Evolutionary conservation across 2,329 filamentous ascomycete genomes (phyloP).

Genomic region (Penicillium hesseltinei): DNA sequence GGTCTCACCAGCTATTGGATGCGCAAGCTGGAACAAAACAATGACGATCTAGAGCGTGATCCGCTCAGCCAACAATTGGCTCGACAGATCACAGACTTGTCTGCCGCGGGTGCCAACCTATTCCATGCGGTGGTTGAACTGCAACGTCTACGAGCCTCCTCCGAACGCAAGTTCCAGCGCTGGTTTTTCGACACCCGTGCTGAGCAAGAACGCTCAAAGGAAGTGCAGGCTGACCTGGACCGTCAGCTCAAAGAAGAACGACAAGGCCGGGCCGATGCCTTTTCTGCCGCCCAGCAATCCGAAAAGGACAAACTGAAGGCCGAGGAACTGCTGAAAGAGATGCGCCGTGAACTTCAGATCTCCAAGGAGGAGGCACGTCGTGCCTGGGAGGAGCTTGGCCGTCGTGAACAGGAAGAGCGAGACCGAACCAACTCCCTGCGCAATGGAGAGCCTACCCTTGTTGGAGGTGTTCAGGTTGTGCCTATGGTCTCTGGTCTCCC

Average conservation of each 20-base stretch:
- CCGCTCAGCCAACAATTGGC: conserved; percentile 84
- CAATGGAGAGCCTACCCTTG: conserved; percentile 80
- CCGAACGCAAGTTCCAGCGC: conserved; percentile 94
- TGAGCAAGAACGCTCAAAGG: conserved; percentile 81
- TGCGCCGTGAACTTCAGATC: conserved; percentile 89
- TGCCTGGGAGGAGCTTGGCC: conserved; percentile 94
- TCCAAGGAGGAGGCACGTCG: conserved; percentile 93
- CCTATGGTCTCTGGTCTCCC: conserved; percentile 77
- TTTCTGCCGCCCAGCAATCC: conserved; percentile 63
- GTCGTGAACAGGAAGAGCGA: conserved; percentile 88
- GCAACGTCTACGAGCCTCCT: conserved; percentile 88
- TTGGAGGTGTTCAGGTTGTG: conserved; percentile 92
- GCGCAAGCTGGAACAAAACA: conserved; percentile 83
- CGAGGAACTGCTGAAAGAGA: conserved; percentile 79
- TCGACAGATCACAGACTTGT: conserved; percentile 94
- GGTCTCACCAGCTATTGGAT: conserved; percentile 98
- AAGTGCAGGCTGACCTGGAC: conserved; percentile 79
- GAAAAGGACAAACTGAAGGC: conserved; percentile 67
- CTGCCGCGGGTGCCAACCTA: conserved; percentile 90
- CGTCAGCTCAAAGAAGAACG: conserved; percentile 72
- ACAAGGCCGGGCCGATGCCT: conserved; percentile 64
- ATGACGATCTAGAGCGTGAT: conserved; percentile 76
- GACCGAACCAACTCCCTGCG: conserved; percentile 82
- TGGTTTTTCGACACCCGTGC: conserved; percentile 96
- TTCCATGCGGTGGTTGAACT: conserved; percentile 98